phyloP scores from a whole-genome alignment of 163 green algal genomes.

The Picocystis sp. region DNA sequence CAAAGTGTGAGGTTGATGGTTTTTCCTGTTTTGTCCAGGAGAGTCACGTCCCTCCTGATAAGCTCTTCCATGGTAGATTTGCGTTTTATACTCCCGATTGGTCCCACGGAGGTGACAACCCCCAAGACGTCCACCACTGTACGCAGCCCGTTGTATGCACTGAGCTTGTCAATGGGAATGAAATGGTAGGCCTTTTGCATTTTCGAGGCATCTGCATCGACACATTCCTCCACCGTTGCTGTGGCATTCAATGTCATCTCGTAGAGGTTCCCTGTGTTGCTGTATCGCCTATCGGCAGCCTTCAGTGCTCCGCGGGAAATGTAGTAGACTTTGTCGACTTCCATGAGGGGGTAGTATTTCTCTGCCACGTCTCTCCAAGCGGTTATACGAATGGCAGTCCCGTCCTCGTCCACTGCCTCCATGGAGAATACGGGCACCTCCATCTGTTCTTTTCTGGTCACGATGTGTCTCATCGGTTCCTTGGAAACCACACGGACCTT shows the following conservation, averaged over 20 bases:
- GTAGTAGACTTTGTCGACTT: slow-evolving; percentile 65
- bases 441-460: slow-evolving; percentile 9
- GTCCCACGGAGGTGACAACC: slow-evolving; percentile 36
- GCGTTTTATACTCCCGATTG: slow-evolving; percentile 55
- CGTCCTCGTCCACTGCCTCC: slow-evolving; percentile 67
- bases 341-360: slow-evolving; percentile 33
- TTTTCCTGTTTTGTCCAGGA: slow-evolving; percentile 46
- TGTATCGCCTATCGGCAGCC: slow-evolving; percentile 68
- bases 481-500: slow-evolving; percentile 52
- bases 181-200: slow-evolving; percentile 39
- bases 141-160: slow-evolving; percentile 30
- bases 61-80: slow-evolving; percentile 61
- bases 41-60: slow-evolving; percentile 41
- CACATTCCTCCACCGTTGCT: slow-evolving; percentile 41
- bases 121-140: slow-evolving; percentile 50
- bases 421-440: slow-evolving; percentile 33
- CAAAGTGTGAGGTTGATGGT: slow-evolving; percentile 63
- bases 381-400: slow-evolving; percentile 60
- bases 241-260: slow-evolving; percentile 44
- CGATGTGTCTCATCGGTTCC: slow-evolving; percentile 28
- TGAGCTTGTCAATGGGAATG: slow-evolving; percentile 50
- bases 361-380: slow-evolving; percentile 65
- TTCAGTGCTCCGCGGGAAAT: slow-evolving; percentile 51
- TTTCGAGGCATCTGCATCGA: slow-evolving; percentile 23
- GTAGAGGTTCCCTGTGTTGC: slow-evolving; percentile 64